Evolutionary conservation across 768 basidiomycete genomes (phyloP), one percentile per base, ranked within the genome.

Genomic region (Hydnum rufescens): DNA sequence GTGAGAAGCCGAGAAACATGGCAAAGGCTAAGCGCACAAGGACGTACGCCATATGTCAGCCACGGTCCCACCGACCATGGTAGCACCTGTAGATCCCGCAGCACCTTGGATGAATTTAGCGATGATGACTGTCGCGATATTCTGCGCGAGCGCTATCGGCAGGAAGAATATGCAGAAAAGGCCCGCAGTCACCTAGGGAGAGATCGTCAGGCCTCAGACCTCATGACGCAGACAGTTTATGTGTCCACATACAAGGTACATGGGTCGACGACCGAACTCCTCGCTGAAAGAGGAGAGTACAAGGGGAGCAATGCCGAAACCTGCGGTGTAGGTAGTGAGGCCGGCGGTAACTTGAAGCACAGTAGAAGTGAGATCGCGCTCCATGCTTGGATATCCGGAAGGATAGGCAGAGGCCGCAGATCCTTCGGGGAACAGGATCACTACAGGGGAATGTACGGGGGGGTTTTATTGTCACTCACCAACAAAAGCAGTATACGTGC

Each of bases 41-140:
- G 0, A 58, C 64, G 44, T 56, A 59, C 50, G 23, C 58, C 61
- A 69, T 5, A 68, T 62, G 51, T 68, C 67, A 1, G 64, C 60
- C 13, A 69, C 57, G 0, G 65, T 67, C 0, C 67, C 67, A 0
- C 66, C 67, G 2, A 68, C 67, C 29, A 69, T 51, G 1, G 66
- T 67, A 0, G 60, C 58, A 0, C 65, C 68, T 0, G 66, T 63
- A 8, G 59, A 60, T 1, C 65, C 68, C 0, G 63, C 61, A 3
- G 57, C 55, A 39, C 36, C 36, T 39, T 39, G 36, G 19, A 39
- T 8, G 19, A 39, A 39, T 8, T 19, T 8, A 39, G 19, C 8
- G 36, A 19, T 19, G 8, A 39, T 39, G 36, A 39, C 36, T 8
- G 36, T 39, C 36, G 8, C 8, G 8, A 39, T 19, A 39, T 39